Percentiles rank a stretch among this genome's conserved stretches.
Evolutionary conservation across 257 asterid species (phyloP).

Genomic region (Thymus quinquecostatus): DNA sequence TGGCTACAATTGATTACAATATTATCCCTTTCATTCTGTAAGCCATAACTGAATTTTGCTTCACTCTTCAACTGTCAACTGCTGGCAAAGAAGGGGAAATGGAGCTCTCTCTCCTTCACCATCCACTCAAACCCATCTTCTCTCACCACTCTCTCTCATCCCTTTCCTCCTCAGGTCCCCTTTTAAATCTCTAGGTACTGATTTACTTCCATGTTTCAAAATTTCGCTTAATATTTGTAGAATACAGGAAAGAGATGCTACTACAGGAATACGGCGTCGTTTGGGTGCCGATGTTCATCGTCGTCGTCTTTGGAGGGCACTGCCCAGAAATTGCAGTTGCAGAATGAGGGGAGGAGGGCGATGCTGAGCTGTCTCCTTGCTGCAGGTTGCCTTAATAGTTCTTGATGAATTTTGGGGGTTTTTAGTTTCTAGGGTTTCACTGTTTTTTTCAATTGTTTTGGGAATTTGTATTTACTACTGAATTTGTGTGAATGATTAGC

Average conservation of each 20-base stretch:
- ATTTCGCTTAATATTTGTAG: constrained; percentile 1
- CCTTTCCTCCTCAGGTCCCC: constrained; percentile 20
- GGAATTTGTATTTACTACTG: constrained; percentile 25
- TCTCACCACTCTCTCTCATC: constrained; percentile 41
- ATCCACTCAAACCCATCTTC: constrained; percentile 60
- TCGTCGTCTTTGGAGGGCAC: constrained; percentile 43
- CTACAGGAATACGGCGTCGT: constrained; percentile 35
- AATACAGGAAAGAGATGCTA: constrained; percentile 50
- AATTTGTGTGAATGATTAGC: constrained; percentile 50
- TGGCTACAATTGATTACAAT: constrained; percentile 40
- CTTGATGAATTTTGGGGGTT: no score
- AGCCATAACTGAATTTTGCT: constrained; percentile 16
- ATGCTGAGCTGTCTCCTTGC: constrained; percentile 70
- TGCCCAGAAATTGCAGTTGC: constrained; percentile 24
- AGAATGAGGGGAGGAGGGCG: constrained; percentile 67
- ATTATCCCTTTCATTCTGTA: constrained; percentile 36
- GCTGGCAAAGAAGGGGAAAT: constrained; percentile 29
- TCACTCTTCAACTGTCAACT: constrained; percentile 35
- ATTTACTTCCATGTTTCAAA: background rate
- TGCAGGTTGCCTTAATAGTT: constrained; percentile 64
- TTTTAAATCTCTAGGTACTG: background rate
- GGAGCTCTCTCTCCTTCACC: constrained; percentile 58
- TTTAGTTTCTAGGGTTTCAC: background rate
- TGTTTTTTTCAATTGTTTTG: background rate
- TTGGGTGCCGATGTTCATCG: constrained; percentile 59